A percentile compares a stretch with the other conserved stretches of the same genome.
Conservation (phyloP, 1,139 yeast genomes). For the Candida buenavistaensis region DNA sequence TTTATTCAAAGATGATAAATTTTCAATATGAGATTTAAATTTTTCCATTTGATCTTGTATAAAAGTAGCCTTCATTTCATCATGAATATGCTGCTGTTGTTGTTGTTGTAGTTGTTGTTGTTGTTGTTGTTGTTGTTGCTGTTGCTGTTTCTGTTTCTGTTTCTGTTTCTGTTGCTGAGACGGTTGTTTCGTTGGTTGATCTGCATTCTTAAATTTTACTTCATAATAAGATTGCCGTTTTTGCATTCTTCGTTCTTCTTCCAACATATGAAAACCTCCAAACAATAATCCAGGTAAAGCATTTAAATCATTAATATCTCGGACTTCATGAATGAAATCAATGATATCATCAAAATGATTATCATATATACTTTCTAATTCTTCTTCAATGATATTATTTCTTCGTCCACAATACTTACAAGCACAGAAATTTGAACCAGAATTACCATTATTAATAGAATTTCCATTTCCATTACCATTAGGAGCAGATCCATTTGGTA, state of each 20-base stretch:
- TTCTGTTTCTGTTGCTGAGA: too few species aligned
- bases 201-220: too few species aligned
- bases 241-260: conserved; percentile 36
- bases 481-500: conserved; percentile 9
- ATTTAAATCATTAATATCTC: conserved; percentile 42
- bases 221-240: too few species aligned
- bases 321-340: conserved; percentile 39
- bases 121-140: conserved; percentile 24
- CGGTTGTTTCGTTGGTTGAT: too few species aligned
- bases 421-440: conserved; percentile 45
- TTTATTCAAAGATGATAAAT: conserved; percentile 5
- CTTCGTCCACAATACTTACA: conserved; percentile 84
- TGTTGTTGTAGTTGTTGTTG: conserved; percentile 3
- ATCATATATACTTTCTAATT: conserved; percentile 57
- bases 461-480: conserved; percentile 1
- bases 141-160: too few species aligned
- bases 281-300: conserved; percentile 42
- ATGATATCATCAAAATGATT: conserved; percentile 58
- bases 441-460: conserved; percentile 6
- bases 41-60: conserved; percentile 12
- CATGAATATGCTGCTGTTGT: background rate
- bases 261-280: conserved; percentile 42
- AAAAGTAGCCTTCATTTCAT: conserved; percentile 3
- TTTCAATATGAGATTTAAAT: conserved; percentile 10
- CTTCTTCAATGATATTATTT: conserved; percentile 72